A percentile compares a stretch with the other conserved stretches of the same genome.
Evolutionary conservation across 2,329 filamentous ascomycete genomes (phyloP).

Genomic region (Pyricularia sp.): DNA sequence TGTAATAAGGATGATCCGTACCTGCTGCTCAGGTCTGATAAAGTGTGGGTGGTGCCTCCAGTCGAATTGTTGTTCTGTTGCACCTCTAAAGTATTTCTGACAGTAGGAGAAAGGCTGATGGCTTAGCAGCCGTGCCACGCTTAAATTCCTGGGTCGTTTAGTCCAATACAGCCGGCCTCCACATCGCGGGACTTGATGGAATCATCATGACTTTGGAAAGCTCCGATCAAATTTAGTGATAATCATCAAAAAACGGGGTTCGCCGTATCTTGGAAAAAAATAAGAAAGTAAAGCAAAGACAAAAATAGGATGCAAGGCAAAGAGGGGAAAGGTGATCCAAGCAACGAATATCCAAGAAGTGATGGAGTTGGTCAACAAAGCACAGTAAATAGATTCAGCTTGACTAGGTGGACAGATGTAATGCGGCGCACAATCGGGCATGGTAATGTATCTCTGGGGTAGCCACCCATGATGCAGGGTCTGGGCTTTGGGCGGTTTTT

Average conservation of each 20-base stretch:
- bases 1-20: neutral
- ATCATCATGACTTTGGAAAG: neutral
- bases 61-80: neutral
- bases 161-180: neutral
- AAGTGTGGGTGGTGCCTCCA: neutral
- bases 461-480: slow-evolving; percentile 4
- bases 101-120: neutral
- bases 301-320: neutral
- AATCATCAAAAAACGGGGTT: neutral
- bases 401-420: neutral
- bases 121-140: neutral
- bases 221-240: neutral
- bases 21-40: neutral
- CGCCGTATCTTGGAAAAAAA: neutral
- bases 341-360: neutral
- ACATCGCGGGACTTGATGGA: neutral
- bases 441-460: slow-evolving; percentile 3
- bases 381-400: neutral
- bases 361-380: neutral
- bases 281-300: neutral
- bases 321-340: neutral
- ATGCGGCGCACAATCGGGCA: neutral
- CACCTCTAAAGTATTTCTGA: neutral
- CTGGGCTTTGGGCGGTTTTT: slow-evolving; percentile 2
- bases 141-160: neutral